Evolutionary conservation across 164 flowering plant species (phyloP), one percentile per base, ranked within the genome.

Genomic region (Tetrastigma voinierianum): DNA sequence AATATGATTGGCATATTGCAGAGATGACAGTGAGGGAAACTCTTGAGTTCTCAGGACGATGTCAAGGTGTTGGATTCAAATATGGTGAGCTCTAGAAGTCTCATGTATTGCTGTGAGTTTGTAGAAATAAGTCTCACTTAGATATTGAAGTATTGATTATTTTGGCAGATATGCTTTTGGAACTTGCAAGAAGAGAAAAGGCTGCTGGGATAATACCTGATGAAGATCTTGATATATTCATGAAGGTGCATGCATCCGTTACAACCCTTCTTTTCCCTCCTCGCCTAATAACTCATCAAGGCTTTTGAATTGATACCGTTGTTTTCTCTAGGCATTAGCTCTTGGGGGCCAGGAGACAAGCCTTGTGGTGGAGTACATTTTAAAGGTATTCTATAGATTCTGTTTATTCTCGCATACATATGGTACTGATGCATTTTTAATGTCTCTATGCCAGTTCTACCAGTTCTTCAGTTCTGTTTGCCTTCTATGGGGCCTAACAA

Each of bases 21-120:
- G 98, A 95, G 87, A 89, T 95, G 94, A 95, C 98, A 53, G 97
- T 95, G 10, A 80, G 96, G 70, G 97, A 95, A 76, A 88, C 88
- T 59, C 89, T 95, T 61, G 91, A 89, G 59, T 87, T 91, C 73
- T 81, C 97, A 9, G 97, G 96, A 25, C 79, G 83, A 15, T 90
- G 97, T 75, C 98, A 91, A 78, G 98, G 98, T 49, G 88, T 83
- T 76, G 98, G 98, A 70, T 83, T 75, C 67, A 90, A 89, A 78
- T 83, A 87, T 65, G 97, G 98, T 91, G 74, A 76, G 80, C 59
- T 46, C 57, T 46, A 45, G 57, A 48, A 59, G 32, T 48, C 18
- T 32, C 43, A 4, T 13, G 6, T 45, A 10, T 51, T 15, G 57
- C 5, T 48, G 4, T 12, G 9, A 51, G 51, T 51, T 40, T 64